These are phyloP conservation scores for Arctostaphylos glauca DNA, from an alignment of 148 eudicot species.

Conservation along the genomic window DNA sequence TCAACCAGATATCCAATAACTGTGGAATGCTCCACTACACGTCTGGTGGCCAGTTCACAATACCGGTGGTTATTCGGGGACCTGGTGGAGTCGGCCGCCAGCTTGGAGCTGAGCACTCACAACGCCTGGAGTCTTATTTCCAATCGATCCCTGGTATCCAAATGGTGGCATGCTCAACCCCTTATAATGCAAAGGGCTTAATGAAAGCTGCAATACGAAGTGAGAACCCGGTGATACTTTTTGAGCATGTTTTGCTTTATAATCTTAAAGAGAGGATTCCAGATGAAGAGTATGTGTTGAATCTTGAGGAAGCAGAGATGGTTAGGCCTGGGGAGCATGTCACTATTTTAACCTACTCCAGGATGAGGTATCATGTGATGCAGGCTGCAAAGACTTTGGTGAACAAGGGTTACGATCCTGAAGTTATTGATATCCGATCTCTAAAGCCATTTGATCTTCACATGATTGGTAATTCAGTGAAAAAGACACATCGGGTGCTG, in stretches of 20 bases:
- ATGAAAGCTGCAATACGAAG: slow-evolving; percentile 94
- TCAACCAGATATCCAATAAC: slow-evolving; percentile 86
- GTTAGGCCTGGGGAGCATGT: slow-evolving; percentile 84
- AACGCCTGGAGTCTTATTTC: slow-evolving; percentile 79
- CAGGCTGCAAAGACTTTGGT: slow-evolving; percentile 83
- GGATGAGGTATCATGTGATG: slow-evolving; percentile 93
- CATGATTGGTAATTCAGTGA: slow-evolving; percentile 79
- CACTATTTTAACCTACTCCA: slow-evolving; percentile 79
- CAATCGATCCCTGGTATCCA: slow-evolving; percentile 82
- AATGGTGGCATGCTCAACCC: slow-evolving; percentile 91
- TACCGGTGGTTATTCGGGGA: slow-evolving; percentile 82
- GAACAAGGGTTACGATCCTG: slow-evolving; percentile 84
- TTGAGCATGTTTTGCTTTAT: slow-evolving; percentile 84
- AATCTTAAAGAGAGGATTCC: slow-evolving; percentile 85
- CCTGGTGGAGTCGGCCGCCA: slow-evolving; percentile 96
- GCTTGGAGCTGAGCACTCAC: slow-evolving; percentile 90
- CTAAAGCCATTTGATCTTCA: slow-evolving; percentile 80
- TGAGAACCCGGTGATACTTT: slow-evolving; percentile 81
- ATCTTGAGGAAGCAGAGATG: slow-evolving; percentile 90
- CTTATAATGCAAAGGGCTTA: slow-evolving; percentile 82
- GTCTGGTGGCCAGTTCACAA: slow-evolving; percentile 88
- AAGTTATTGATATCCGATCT: slow-evolving; percentile 85
- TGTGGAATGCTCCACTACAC: slow-evolving; percentile 95
- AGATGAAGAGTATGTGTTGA: slow-evolving; percentile 67
- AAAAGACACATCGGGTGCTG: slow-evolving; percentile 82